Base-by-base conservation (phyloP, 2,329 filamentous ascomycete species). In the Alternaria sp. region DNA sequence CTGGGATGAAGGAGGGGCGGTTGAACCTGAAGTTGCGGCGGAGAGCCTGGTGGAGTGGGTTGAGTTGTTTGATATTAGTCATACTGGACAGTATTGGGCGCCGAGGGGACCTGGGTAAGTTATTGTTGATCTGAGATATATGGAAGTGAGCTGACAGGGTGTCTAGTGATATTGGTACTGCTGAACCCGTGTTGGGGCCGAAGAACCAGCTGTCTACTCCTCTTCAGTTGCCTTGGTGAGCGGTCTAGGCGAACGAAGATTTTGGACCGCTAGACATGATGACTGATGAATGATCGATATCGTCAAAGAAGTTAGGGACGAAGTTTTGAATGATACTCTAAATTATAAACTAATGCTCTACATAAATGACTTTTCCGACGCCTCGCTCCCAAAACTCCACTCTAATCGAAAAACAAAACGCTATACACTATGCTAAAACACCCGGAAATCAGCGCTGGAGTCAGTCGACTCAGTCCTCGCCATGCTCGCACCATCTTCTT, bases 81-180 rank as follows among this genome's bases (percentile, higher is more conserved):
- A 89, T 78, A 89, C 89, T 6, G 91, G 90, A 8, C 82, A 91
- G 79, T 92, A 87, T 70, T 93, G 90, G 91, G 91, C 90, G 32
- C 91, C 90, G 3, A 83, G 90, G 67, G 91, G 90, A 68, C 85
- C 90, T 61, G 76, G 81, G 89, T 90, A 80, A 81, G 86, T 68
- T 36, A 7, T 2, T 4, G 28, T 45, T 53, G n/a, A 44, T 6
- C 10, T 13, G 15, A 12, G 5, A 11, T 6, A 12, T 26, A 3
- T 25, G 23, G 50, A 17, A 44, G 7, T 21, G 40, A 21, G 19
- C 43, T 59, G 23, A 57, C 11, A 58, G 66, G 61, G 70, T 62
- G 57, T 63, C 17, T 81, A 89, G 87, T 62, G 89, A 92, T 73
- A 91, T 92, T 73, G 89, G 89, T 11, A 92, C 89, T 61, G 89